These are phyloP conservation scores for Phlebiopsis gigantea DNA, from an alignment of 768 basidiomycete species.

Conservation along the genomic window DNA sequence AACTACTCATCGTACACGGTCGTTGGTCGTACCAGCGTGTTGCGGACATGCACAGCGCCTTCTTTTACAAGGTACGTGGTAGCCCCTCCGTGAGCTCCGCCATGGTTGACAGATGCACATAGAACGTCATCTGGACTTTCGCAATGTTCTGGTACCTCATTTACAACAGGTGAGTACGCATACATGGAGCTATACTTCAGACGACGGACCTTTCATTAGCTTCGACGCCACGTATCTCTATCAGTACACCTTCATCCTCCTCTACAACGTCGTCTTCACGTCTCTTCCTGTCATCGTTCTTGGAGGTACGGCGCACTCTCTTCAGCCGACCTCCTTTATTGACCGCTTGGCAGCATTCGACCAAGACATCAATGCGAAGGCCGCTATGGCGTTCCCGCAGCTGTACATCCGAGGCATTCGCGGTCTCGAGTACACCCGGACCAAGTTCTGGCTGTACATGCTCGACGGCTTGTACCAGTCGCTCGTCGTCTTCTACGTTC, in stretches of 20 bases:
- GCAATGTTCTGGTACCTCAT: conserved; percentile 93
- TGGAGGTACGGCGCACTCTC: conserved; percentile 71
- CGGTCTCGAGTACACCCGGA: conserved; percentile 87
- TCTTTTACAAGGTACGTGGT: conserved; percentile 87
- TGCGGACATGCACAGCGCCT: conserved; percentile 95
- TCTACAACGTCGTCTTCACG: conserved; percentile 91
- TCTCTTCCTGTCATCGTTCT: conserved; percentile 88
- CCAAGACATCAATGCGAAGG: conserved; percentile 89
- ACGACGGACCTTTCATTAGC: conserved; percentile 41
- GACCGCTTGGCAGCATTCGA: conserved; percentile 63
- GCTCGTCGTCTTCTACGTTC: conserved; percentile 79
- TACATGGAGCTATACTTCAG: background rate
- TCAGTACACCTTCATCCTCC: conserved; percentile 88
- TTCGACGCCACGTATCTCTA: conserved; percentile 95
- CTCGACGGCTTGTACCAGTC: conserved; percentile 93
- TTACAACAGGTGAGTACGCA: no score
- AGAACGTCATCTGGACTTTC: conserved; percentile 93
- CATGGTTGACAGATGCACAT: background rate
- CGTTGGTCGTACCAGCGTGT: conserved; percentile 96
- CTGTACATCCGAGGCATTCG: conserved; percentile 94
- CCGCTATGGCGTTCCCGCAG: conserved; percentile 88
- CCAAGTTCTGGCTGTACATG: conserved; percentile 95
- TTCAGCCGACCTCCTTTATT: no score
- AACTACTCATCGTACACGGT: conserved; percentile 88
- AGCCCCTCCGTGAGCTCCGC: background rate